Evolutionary conservation across 2,329 filamentous ascomycete genomes (phyloP).

Genomic region (Cytospora chrysosperma): DNA sequence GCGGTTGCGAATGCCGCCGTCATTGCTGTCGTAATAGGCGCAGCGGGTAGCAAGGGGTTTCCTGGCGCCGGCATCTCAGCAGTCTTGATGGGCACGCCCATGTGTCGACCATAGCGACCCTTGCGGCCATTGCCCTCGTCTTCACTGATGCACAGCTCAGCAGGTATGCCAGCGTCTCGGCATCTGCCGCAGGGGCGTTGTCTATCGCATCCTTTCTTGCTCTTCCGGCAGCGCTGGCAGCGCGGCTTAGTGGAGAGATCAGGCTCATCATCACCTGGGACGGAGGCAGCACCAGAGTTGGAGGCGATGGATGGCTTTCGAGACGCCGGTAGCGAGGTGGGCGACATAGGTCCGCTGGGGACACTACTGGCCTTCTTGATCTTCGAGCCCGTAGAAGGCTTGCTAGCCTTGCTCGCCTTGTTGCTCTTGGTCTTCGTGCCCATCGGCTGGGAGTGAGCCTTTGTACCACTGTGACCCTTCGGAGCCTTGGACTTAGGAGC

Average conservation of each 20-base stretch:
- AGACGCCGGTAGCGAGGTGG: conserved; percentile 66
- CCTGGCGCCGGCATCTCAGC: conserved; percentile 44
- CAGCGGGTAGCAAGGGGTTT: conserved; percentile 38
- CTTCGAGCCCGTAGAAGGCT: conserved; percentile 41
- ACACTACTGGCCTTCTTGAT: conserved; percentile 49
- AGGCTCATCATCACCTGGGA: conserved; percentile 81
- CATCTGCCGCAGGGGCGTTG: conserved; percentile 94
- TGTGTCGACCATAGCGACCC: conserved; percentile 78
- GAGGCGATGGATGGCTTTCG: conserved; percentile 76
- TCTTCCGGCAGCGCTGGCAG: conserved; percentile 97
- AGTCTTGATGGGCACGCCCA: conserved; percentile 63
- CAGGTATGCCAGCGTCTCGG: conserved; percentile 90
- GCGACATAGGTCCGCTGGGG: conserved; percentile 54
- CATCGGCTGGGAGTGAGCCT: conserved; percentile 39
- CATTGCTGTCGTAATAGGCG: conserved; percentile 33
- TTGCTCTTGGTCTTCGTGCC: conserved; percentile 40
- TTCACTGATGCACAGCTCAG: conserved; percentile 94
- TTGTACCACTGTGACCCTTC: conserved; percentile 38
- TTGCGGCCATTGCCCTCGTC: conserved; percentile 97
- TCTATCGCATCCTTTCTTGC: conserved; percentile 98
- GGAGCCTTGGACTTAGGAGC: conserved; percentile 42
- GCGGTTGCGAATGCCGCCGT: conserved; percentile 45
- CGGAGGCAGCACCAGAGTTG: conserved; percentile 41
- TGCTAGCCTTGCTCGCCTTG: conserved; percentile 41
- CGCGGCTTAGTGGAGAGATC: conserved; percentile 94